Base-by-base conservation (phyloP, 2,329 filamentous ascomycete species). In the Cercospora citrullina region DNA sequence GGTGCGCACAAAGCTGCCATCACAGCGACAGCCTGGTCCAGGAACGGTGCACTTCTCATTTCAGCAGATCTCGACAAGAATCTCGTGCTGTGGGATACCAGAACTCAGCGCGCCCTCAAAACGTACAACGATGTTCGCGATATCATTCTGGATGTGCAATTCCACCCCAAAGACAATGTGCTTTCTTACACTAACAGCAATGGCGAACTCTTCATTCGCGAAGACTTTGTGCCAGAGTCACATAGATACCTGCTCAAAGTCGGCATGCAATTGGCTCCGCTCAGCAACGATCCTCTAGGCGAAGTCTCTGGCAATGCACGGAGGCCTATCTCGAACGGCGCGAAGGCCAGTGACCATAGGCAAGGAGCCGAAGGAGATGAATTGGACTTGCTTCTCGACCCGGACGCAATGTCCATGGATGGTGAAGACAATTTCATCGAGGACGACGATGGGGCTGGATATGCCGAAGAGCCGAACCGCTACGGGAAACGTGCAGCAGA, bases 361-460 rank as follows among this genome's bases (percentile, higher is more conserved):
- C 84, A 90, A 10, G 67, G 53, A n/a, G 90, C 89, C 0, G 83
- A 89, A 0, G 91, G 93, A 69, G 72, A 75, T 39, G 93, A 92
- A 48, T 83, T 96, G 2, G 93, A 95, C 77, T 93, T 93, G 63
- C 88, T 96, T n/a, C 84, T 97, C 2, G 89, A 86, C 21, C 87
- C 87, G 0, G 86, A 75, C 79, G 84, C 73, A 76, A 89, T 81
- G 83, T 82, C 82, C 12, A 85, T 86, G 53, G 86, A 85, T 23
- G 87, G 87, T 71, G 62, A 59, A 30, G 91, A 93, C 51, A 92
- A 93, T 71, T 99, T 98, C 77, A 92, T 99, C 1, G 89, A 93
- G 5, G 95, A 99, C 75, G 95, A 99, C 71, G 95, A 99, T 76
- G 94, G 94, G 10, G 94, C 93, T 36, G 95, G 94, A 51, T 98